Percentiles rank a stretch among this genome's conserved stretches.
Evolutionary conservation across 2,329 filamentous ascomycete genomes (phyloP).

Genomic region (Verticillium alfalfae): DNA sequence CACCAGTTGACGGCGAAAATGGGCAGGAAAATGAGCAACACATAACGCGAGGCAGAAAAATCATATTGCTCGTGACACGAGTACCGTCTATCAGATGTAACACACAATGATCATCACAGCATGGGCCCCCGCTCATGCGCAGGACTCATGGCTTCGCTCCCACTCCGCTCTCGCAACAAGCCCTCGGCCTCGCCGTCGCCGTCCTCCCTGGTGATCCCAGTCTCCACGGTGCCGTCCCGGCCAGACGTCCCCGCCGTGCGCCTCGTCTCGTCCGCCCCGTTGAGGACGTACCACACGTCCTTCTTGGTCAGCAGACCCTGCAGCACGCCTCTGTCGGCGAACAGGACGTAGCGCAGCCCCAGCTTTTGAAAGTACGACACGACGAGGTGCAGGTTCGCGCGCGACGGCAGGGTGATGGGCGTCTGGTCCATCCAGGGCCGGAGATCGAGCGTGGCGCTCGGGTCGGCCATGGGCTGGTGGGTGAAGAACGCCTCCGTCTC

Average conservation of each 20-base stretch:
- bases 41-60: not conserved
- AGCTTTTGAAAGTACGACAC: conserved; percentile 93
- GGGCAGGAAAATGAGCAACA: no score
- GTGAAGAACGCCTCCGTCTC: conserved; percentile 80
- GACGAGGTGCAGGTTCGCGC: conserved; percentile 74
- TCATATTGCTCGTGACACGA: not conserved
- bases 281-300: conserved; percentile 90
- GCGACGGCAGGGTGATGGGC: conserved; percentile 79
- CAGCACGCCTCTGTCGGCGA: conserved; percentile 74
- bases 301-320: conserved; percentile 93
- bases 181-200: conserved; percentile 35
- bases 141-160: conserved; percentile 21
- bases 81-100: not conserved
- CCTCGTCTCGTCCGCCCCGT: conserved; percentile 64
- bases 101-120: conserved; percentile 4
- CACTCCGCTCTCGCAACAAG: conserved; percentile 30
- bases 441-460: conserved; percentile 73
- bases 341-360: conserved; percentile 83
- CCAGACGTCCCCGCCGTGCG: conserved; percentile 24
- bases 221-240: conserved; percentile 19
- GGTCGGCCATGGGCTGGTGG: conserved; percentile 77
- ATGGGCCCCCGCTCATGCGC: conserved; percentile 8
- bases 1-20: no score
- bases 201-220: conserved; percentile 30
- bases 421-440: conserved; percentile 99